phyloP scores from a whole-genome alignment of 2,329 filamentous ascomycete genomes.

The Aspergillus phoenicis region DNA sequence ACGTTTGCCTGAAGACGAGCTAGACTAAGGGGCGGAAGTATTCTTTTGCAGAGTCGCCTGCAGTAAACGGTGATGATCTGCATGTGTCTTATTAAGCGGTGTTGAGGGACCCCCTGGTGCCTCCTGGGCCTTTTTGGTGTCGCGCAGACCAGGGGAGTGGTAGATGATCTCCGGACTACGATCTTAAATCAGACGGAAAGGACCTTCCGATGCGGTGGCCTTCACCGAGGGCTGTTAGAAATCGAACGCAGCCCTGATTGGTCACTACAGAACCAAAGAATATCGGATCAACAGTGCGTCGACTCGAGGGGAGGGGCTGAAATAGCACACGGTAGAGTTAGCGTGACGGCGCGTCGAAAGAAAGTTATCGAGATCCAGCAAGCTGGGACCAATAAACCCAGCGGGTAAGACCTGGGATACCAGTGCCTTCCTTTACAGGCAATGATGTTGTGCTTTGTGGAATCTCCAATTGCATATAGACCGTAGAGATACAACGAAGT shows the following conservation, averaged over 20 bases:
- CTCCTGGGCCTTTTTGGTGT: neutral
- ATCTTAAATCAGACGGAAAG: conserved; percentile 1
- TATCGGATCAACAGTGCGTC: neutral
- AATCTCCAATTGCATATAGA: neutral
- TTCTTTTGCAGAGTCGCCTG: neutral
- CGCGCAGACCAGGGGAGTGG: neutral
- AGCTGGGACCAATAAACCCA: neutral
- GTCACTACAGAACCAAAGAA: neutral
- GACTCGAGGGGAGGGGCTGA: neutral
- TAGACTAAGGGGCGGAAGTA: neutral
- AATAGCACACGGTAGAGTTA: neutral
- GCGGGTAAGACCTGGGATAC: neutral
- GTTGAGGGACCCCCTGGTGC: neutral
- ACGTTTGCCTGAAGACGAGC: neutral
- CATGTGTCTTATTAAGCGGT: neutral
- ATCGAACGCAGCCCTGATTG: neutral
- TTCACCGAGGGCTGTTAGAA: too few relatives aligned
- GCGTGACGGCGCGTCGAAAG: neutral
- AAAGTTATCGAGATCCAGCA: neutral
- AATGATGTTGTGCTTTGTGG: neutral
- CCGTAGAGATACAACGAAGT: neutral
- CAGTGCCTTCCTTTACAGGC: neutral
- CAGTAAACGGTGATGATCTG: neutral
- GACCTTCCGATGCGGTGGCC: neutral
- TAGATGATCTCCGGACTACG: neutral